phyloP scores from a whole-genome alignment of 371 early-diverging fungal genomes.

The Syncephalastrum racemosum region DNA sequence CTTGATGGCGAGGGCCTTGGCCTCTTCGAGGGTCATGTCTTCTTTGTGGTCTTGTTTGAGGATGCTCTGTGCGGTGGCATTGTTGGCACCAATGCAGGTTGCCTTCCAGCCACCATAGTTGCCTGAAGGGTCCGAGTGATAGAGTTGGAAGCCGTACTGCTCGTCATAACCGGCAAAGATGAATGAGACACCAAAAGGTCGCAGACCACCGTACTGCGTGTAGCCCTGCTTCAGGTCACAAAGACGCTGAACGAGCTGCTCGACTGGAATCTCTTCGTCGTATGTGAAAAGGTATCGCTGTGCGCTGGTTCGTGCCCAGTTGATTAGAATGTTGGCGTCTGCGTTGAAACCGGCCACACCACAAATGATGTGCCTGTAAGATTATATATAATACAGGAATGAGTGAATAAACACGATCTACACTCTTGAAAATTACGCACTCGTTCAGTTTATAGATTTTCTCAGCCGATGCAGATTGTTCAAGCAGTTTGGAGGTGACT shows the following conservation, averaged over 20 bases:
- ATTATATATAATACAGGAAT: not conserved
- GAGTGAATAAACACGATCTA: not conserved
- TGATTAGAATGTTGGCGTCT: conserved; percentile 97
- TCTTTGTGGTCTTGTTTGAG: conserved; percentile 96
- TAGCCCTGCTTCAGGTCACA: conserved; percentile 98
- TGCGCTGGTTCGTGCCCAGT: conserved; percentile 86
- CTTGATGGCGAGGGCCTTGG: conserved; percentile 86
- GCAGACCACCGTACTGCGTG: conserved; percentile 98
- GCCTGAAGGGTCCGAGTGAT: conserved; percentile 98
- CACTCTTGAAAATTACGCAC: conserved; percentile 46
- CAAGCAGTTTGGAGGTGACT: conserved; percentile 89
- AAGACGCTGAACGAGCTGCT: conserved; percentile 92
- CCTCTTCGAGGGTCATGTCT: conserved; percentile 83
- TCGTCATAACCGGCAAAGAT: conserved; percentile 96
- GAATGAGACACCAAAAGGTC: conserved; percentile 99
- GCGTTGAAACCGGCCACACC: conserved; percentile 99
- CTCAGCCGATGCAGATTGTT: conserved; percentile 82
- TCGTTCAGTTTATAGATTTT: conserved; percentile 97
- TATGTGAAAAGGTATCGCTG: conserved; percentile 90
- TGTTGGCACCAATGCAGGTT: conserved; percentile 96
- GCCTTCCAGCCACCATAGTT: conserved; percentile 99
- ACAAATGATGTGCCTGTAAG: conserved; percentile 79
- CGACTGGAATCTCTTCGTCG: conserved; percentile 89
- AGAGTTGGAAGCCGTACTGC: conserved; percentile 92
- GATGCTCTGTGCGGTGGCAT: conserved; percentile 86